These are phyloP conservation scores for Leccinum pachyderme DNA, from an alignment of 1,284 basidiomycete species.

Conservation along the genomic window DNA sequence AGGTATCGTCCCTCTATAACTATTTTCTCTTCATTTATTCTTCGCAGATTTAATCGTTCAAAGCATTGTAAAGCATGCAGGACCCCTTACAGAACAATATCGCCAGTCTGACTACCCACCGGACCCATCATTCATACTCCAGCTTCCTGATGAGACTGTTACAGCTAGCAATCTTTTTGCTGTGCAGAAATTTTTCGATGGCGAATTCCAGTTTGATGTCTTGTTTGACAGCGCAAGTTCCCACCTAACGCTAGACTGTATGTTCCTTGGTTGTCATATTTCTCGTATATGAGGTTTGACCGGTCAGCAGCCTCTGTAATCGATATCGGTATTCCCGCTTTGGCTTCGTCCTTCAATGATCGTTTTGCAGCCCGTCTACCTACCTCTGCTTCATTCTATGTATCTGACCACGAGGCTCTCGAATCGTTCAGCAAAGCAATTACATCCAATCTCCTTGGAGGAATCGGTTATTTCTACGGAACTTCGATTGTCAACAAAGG, in stretches of 20 bases:
- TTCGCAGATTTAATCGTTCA: slow-evolving; percentile 63
- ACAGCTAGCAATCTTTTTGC: slow-evolving; percentile 79
- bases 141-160: slow-evolving; percentile 72
- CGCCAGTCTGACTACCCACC: slow-evolving; percentile 54
- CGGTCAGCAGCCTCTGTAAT: slow-evolving; percentile 48
- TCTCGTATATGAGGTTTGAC: slow-evolving; percentile 14
- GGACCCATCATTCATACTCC: slow-evolving; percentile 77
- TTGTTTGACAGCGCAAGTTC: slow-evolving; percentile 76
- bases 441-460: slow-evolving; percentile 87
- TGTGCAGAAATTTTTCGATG: slow-evolving; percentile 82
- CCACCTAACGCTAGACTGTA: slow-evolving; percentile 61
- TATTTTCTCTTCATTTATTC: not conserved
- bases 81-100: slow-evolving; percentile 55
- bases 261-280: slow-evolving; percentile 24
- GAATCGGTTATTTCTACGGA: slow-evolving; percentile 95
- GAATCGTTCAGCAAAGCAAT: slow-evolving; percentile 81
- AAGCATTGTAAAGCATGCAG: slow-evolving; percentile 59
- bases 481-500: slow-evolving; percentile 81
- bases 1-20: slow-evolving; percentile 6
- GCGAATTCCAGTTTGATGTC: slow-evolving; percentile 83
- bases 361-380: slow-evolving; percentile 75
- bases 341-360: slow-evolving; percentile 59
- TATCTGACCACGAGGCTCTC: slow-evolving; percentile 48
- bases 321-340: slow-evolving; percentile 66
- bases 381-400: slow-evolving; percentile 52